phyloP scores from a whole-genome alignment of 352 stramenopile species.

The Globisporangium acanthophoron region DNA sequence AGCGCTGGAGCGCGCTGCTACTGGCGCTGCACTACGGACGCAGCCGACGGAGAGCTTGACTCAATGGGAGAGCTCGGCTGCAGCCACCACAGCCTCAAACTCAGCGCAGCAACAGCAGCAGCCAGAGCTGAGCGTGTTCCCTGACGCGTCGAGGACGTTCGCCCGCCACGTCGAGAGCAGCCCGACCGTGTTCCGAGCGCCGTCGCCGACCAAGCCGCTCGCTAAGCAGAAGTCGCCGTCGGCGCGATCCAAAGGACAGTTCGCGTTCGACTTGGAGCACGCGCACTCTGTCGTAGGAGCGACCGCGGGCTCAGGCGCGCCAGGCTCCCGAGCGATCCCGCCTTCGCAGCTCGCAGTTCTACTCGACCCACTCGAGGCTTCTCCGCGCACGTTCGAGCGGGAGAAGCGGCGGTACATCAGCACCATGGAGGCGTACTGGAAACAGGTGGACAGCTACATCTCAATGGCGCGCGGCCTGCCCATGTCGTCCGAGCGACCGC shows the following conservation, averaged over 20 bases:
- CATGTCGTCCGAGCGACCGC: constrained; percentile 56
- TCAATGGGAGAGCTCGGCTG: constrained; percentile 1
- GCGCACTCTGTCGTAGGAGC: neutral
- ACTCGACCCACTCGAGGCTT: constrained; percentile 50
- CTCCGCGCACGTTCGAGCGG: constrained; percentile 64
- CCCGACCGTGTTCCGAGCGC: constrained; percentile 43
- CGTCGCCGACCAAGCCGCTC: constrained; percentile 39
- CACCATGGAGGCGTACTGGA: constrained; percentile 83
- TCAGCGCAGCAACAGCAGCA: neutral
- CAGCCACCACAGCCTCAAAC: neutral
- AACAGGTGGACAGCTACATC: constrained; percentile 69
- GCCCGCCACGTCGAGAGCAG: constrained; percentile 62
- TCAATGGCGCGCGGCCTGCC: constrained; percentile 38
- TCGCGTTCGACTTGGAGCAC: constrained; percentile 33
- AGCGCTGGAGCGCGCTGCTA: constrained; percentile 34
- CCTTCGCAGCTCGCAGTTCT: constrained; percentile 17
- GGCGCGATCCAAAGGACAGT: constrained; percentile 22
- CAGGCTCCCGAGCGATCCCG: constrained; percentile 6
- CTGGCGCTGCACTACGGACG: neutral
- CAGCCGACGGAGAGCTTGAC: neutral
- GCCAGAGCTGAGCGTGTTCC: constrained; percentile 40
- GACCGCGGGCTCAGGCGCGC: neutral
- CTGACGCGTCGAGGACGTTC: constrained; percentile 51
- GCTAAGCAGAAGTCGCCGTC: constrained; percentile 3
- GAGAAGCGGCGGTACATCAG: constrained; percentile 72